Conservation (phyloP, 2,329 filamentous ascomycete genomes). For the Colletotrichum sp. region DNA sequence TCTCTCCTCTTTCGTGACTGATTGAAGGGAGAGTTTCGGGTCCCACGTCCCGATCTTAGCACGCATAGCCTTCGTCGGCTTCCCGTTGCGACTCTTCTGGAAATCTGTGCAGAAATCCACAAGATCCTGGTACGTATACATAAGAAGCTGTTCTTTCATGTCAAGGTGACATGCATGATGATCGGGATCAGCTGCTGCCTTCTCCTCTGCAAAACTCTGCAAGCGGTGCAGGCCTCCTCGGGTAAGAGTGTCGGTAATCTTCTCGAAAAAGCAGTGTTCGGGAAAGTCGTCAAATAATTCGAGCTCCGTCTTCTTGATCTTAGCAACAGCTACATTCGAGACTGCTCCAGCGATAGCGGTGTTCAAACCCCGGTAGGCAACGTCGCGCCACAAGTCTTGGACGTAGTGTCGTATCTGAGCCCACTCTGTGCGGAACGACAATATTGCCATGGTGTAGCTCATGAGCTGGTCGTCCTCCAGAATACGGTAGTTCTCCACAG, state of each 20-base stretch:
- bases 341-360: not conserved
- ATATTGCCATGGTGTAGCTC: not conserved
- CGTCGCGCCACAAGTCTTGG: not conserved
- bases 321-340: not conserved
- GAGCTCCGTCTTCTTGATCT: not conserved
- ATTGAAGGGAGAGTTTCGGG: conserved; percentile 40
- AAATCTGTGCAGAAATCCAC: conserved; percentile 51
- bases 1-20: conserved; percentile 40
- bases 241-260: not conserved
- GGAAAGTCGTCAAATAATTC: not conserved
- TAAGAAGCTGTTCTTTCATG: conserved; percentile 47
- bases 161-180: conserved; percentile 30
- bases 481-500: not conserved
- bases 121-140: conserved; percentile 46
- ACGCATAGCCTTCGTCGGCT: conserved; percentile 49
- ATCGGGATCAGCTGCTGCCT: not conserved
- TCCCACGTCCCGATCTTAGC: conserved; percentile 43
- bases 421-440: not conserved
- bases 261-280: not conserved
- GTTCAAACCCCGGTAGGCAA: not conserved
- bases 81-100: conserved; percentile 47
- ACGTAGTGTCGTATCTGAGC: not conserved
- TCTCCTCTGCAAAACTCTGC: not conserved
- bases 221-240: not conserved
- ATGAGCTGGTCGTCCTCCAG: not conserved